Evolutionary conservation across 1,284 basidiomycete genomes (phyloP), one percentile per base, ranked within the genome.

Genomic region (Fomitopsis palustris): DNA sequence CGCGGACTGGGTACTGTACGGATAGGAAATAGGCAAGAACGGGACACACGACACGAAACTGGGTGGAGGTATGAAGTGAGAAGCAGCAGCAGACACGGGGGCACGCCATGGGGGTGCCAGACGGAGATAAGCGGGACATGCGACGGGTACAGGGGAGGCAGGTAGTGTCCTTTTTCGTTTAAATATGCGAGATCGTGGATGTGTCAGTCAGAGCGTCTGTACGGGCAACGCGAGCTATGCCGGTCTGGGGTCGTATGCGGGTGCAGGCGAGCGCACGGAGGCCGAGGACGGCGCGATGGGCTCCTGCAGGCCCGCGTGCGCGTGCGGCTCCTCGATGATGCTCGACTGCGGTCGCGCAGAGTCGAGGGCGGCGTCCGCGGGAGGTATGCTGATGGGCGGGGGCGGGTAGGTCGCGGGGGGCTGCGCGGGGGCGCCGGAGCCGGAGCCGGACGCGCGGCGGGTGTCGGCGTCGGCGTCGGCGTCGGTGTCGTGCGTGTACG

Each of bases 201-300:
- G 21, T 7, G 25, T 29, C 12, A 16, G 25, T 47, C 17, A 27
- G 25, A 29, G 25, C 1, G 45, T 47, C 45, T 27, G 25, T 16
- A n/a, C n/a, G 45, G 31, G 31, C 29, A 12, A 35, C 35, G 49
- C 49, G 19, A 12, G 49, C 33, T 51, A 33, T 51, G 27, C 14
- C 17, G 27, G 45, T 12, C 25, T 51, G 9, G 49, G 23, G 49
- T 21, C 31, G 49, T 33, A 52, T 16, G 49, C 17, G 4, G n/a
- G 25, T 8, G 38, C 8, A 14, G 35, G 39, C 39, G 60, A 54
- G n/a, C 51, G 56, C 9, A 52, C 54, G 4, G 61, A 43, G 8
- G 53, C 45, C 16, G 53, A 55, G 16, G 54, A 56, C 14, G 64
- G 64, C 43, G 56, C 45, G 33, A 65, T 52, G 7, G 64, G 64